Base-by-base conservation (phyloP, 306 rosid genomes). In the Cyamopsis tetragonoloba region DNA sequence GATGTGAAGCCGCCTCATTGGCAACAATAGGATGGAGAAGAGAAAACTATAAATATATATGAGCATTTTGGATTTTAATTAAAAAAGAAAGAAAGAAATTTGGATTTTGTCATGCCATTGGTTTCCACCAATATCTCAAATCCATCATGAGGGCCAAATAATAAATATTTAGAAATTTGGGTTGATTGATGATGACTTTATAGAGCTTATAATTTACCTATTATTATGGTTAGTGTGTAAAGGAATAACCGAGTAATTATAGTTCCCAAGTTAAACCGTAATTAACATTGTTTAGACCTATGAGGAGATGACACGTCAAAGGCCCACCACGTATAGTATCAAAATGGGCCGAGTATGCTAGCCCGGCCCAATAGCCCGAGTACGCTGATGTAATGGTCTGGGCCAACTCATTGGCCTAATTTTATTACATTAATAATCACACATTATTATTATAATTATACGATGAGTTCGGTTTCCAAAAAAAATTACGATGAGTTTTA, bases 41-140 rank as follows among this genome's bases (percentile, higher is more conserved):
- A n/a, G n/a, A n/a, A n/a, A n/a, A n/a, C n/a, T n/a, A n/a, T n/a
- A n/a, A n/a, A n/a, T n/a, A n/a, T n/a, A n/a, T n/a, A n/a, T n/a
- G n/a, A n/a, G n/a, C n/a, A n/a, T n/a, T n/a, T n/a, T n/a, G n/a
- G n/a, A n/a, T n/a, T n/a, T n/a, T n/a, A n/a, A n/a, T n/a, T n/a
- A n/a, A n/a, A n/a, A n/a, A n/a, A n/a, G n/a, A n/a, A n/a, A n/a
- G n/a, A n/a, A n/a, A 53, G 71, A 47, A 48, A 42, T 76, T 78
- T 87, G 80, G 86, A 85, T 83, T 77, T 83, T 79, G 67, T 66
- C 35, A 47, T 41, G 44, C 42, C 58, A 65, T 66, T 75, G 71
- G 71, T 75, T 74, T 81, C 73, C 86, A 80, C 86, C 82, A 74
- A 74, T 77, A 81, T 67, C 44, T n/a, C n/a, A n/a, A n/a, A 10